Conservation (phyloP, 768 basidiomycete genomes). For the Lyophyllum atratum region DNA sequence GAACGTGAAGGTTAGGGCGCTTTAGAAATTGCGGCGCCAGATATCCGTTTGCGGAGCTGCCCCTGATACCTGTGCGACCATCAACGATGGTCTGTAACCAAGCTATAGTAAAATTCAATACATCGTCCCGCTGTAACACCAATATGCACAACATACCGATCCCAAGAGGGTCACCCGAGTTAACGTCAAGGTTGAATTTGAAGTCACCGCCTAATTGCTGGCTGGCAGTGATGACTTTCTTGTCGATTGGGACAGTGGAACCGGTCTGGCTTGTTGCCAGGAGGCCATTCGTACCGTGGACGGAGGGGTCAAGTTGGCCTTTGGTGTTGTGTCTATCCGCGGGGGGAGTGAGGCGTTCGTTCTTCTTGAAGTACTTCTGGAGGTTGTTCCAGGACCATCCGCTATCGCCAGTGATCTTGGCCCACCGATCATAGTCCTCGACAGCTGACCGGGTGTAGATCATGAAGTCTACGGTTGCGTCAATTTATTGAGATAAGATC, state of each 20-base stretch:
- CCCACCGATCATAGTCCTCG: slow-evolving; percentile 9
- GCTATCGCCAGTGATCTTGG: not conserved
- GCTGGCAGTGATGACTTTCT: not conserved
- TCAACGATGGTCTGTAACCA: too few relatives aligned
- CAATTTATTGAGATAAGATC: not conserved
- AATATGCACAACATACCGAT: slow-evolving; percentile 10
- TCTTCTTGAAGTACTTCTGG: not conserved
- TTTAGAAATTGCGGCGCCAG: slow-evolving; percentile 18
- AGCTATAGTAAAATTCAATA: too few relatives aligned
- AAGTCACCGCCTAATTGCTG: not conserved
- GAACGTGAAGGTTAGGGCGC: slow-evolving; percentile 25
- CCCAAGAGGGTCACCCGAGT: slow-evolving; percentile 23
- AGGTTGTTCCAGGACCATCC: not conserved
- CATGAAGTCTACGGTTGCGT: slow-evolving; percentile 3
- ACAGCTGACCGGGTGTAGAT: slow-evolving; percentile 3
- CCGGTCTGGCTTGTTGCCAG: not conserved
- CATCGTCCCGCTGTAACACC: too few relatives aligned
- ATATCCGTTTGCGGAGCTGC: slow-evolving; percentile 25
- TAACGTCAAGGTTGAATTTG: slow-evolving; percentile 19
- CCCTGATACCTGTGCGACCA: slow-evolving; percentile 5
- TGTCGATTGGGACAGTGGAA: not conserved
- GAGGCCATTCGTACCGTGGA: not conserved
- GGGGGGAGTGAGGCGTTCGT: not conserved
- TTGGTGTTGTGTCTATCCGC: not conserved
- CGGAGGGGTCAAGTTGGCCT: not conserved